Evolutionary conservation across 495 filamentous ascomycete genomes (phyloP), one percentile per base, ranked within the genome.

Genomic region (Rostrohypoxylon terebratum): DNA sequence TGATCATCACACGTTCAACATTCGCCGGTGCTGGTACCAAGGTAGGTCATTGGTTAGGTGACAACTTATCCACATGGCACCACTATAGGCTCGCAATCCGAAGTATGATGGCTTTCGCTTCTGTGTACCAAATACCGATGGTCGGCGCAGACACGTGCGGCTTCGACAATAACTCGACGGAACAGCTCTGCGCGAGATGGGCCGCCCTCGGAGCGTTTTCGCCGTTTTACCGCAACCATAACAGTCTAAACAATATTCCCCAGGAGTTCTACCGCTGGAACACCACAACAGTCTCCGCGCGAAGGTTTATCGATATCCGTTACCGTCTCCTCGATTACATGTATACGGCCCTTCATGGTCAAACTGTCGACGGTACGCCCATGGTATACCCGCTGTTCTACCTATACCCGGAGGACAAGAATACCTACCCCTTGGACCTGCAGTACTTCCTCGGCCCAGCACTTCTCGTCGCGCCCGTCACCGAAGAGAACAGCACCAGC

Each of bases 21-120:
- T 97, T 94, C 75, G 89, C 91, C 4, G 93, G 94, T 28, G 91
- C 93, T 14, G 94, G 94, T 7, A 78, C 83, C 45, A 85, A 91
- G 28, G 93, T 95, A 14, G 93, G 93, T 4, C 91, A 97, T 73
- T 97, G 94, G 94, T 88, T 95, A 0, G 94, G 94, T 7, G 94
- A 97, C 82, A 97, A 97, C 77, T 47, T 89, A 13, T 88, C 89
- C 36, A 78, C 85, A 34, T 97, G 94, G 94, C 80, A 84, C 18
- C 84, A 92, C 50, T 96, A 94, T 80, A 87, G 89, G 4, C 81
- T 84, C 25, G 89, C 87, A 16, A 93, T 97, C 72, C 77, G 87
- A 2, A 86, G 87, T 64, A 86, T 93, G 79, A 80, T 96, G 28
- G 86, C 90, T 14, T 97, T 95, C 72, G 89, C 90, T 0, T 85